phyloP scores from a whole-genome alignment of 2,329 filamentous ascomycete species.

The Exophiala spinifera region DNA sequence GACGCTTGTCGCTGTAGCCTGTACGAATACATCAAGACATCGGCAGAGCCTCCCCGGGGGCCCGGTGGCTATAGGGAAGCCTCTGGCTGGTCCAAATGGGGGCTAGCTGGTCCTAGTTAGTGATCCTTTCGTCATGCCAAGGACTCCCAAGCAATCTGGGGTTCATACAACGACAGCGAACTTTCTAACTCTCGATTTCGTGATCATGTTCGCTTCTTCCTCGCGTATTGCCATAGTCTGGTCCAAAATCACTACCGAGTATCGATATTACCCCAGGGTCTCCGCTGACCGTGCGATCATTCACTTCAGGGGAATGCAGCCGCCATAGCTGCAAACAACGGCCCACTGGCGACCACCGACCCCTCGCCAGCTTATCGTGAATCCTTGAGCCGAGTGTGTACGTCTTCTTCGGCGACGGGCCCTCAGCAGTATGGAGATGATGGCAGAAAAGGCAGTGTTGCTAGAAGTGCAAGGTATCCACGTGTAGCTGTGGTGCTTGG shows the following conservation, averaged over 20 bases:
- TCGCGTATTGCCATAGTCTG: not conserved
- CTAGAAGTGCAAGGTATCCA: conserved; percentile 57
- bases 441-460: conserved; percentile 12
- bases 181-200: too few relatives aligned
- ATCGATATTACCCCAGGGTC: not conserved
- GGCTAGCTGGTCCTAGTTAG: too few relatives aligned
- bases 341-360: conserved; percentile 21
- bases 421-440: not conserved
- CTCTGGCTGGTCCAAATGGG: too few relatives aligned
- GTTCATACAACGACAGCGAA: too few relatives aligned
- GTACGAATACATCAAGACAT: too few relatives aligned
- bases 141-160: not conserved
- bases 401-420: not conserved
- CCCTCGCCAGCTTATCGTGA: conserved; percentile 16
- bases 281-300: not conserved
- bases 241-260: not conserved
- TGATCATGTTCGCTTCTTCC: too few relatives aligned
- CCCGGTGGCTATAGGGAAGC: too few relatives aligned
- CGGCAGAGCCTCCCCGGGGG: too few relatives aligned
- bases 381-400: not conserved
- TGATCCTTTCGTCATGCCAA: not conserved
- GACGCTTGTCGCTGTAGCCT: too few relatives aligned
- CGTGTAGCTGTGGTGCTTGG: conserved; percentile 76
- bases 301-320: conserved; percentile 15
- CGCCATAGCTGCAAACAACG: conserved; percentile 23